Base-by-base conservation (phyloP, 345 rosid species). In the Salix purpurea region DNA sequence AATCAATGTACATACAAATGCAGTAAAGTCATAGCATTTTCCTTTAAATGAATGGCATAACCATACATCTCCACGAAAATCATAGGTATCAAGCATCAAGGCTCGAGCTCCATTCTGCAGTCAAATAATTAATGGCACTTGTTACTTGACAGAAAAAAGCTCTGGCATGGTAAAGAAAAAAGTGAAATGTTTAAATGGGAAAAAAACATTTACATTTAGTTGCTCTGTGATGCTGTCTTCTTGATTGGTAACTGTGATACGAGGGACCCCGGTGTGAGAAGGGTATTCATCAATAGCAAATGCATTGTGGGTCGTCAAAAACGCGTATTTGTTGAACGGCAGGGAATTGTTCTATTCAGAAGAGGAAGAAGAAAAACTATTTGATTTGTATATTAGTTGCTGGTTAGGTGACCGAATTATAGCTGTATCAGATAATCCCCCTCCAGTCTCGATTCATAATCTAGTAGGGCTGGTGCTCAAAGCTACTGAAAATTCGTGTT, bases 61-160 rank as follows among this genome's bases (percentile, higher is more conserved):
- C 96, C 96, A 91, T 28, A 89, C 83, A 48, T 86, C 91, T 64
- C 88, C 93, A 8, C 82, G 77, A 37, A 87, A 91, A 81, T 89
- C 93, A 48, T 91, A 91, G 0, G 92, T 87, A 72, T 91, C 96
- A 1, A 89, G 88, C 93, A 88, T 91, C 77, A 91, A 76, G 37
- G 78, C 93, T 42, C 93, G 83, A 60, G 70, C 96, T 81, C 96
- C 96, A 75, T 88, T 88, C 96, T 91, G 36, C 44, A 66, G 21
- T 8, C 5, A 66, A 10, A 62, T 62, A 18, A 12, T 12, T 4
- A 6, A 66, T 12, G 32, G 16, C 1, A 30, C 13, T 26, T 26
- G 36, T 4, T 26, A 24, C 2, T 15, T 23, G 12, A 24, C 13
- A 1, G 10, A 30, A 65, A n/a, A 1, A 28, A 5, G 34, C 56